phyloP scores from a whole-genome alignment of 306 rosid genomes.

The Cyclanthera cordifolia region DNA sequence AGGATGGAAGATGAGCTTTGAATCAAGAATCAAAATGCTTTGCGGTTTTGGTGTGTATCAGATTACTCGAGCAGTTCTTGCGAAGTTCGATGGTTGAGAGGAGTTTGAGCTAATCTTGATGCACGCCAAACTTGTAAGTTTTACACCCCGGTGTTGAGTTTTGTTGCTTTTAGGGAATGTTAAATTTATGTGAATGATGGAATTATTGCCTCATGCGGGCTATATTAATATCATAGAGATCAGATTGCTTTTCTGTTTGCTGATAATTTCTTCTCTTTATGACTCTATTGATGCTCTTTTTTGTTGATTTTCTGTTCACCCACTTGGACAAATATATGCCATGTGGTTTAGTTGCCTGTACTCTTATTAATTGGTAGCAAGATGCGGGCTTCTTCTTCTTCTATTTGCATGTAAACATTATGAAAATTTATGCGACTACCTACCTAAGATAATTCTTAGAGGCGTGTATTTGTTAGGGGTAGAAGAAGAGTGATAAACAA shows the following conservation, averaged over 20 bases:
- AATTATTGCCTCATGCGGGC: not conserved
- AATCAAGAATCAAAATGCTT: slow-evolving; percentile 3
- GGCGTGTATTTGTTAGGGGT: too few relatives aligned
- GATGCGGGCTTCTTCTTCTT: too few relatives aligned
- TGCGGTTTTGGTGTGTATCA: not conserved
- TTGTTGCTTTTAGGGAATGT: not conserved
- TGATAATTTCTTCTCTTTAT: not conserved
- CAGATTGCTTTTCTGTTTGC: not conserved
- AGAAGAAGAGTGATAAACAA: too few relatives aligned
- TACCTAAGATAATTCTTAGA: too few relatives aligned
- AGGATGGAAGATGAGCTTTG: slow-evolving; percentile 91
- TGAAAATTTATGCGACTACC: too few relatives aligned
- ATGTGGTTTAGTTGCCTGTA: too few relatives aligned
- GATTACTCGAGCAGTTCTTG: not conserved
- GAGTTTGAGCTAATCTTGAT: not conserved
- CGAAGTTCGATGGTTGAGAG: not conserved
- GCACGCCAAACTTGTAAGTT: not conserved
- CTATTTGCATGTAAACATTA: too few relatives aligned
- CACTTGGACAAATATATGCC: too few relatives aligned
- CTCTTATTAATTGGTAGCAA: too few relatives aligned
- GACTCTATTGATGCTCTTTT: not conserved
- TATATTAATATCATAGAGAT: slow-evolving; percentile 2
- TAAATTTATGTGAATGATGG: not conserved
- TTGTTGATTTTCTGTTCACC: too few relatives aligned
- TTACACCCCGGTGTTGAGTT: not conserved